Conservation (phyloP, 768 basidiomycete species). For the Crucibulum laeve region DNA sequence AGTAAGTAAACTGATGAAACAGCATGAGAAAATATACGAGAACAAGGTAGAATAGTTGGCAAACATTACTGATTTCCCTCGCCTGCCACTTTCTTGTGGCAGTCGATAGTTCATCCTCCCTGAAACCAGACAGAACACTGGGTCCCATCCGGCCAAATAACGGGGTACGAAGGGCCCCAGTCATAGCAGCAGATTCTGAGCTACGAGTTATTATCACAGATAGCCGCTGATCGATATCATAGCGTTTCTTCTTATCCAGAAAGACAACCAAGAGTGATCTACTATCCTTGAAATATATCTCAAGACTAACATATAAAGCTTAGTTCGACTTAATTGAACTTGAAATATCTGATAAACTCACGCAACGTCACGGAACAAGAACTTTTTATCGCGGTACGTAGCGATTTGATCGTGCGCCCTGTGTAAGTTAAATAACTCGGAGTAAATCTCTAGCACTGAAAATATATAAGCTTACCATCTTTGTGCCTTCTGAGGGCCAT, state of each 20-base stretch:
- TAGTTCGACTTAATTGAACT: not conserved
- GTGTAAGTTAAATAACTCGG: constrained; percentile 1
- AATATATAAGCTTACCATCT: constrained; percentile 56
- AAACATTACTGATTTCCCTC: constrained; percentile 87
- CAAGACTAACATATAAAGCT: constrained; percentile 46
- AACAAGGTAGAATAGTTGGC: constrained; percentile 13
- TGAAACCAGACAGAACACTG: constrained; percentile 44
- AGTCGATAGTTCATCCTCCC: constrained; percentile 56
- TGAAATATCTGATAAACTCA: constrained; percentile 32
- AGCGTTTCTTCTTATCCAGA: constrained; percentile 59
- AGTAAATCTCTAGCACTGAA: not conserved
- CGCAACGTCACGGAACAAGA: constrained; percentile 91
- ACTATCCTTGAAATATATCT: constrained; percentile 92
- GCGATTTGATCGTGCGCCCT: constrained; percentile 81
- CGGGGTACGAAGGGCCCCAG: constrained; percentile 51
- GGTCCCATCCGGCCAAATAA: constrained; percentile 50
- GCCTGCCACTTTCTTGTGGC: constrained; percentile 86
- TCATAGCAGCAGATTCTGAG: constrained; percentile 38
- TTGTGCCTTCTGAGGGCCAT: constrained; percentile 75
- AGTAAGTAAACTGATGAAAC: constrained; percentile 69
- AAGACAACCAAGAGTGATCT: constrained; percentile 85
- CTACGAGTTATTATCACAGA: constrained; percentile 39
- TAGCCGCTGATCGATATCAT: constrained; percentile 53
- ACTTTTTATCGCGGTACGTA: constrained; percentile 75
- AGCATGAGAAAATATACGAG: constrained; percentile 1